Conservation (phyloP, 164 flowering plant species). For the Taxillus chinensis region DNA sequence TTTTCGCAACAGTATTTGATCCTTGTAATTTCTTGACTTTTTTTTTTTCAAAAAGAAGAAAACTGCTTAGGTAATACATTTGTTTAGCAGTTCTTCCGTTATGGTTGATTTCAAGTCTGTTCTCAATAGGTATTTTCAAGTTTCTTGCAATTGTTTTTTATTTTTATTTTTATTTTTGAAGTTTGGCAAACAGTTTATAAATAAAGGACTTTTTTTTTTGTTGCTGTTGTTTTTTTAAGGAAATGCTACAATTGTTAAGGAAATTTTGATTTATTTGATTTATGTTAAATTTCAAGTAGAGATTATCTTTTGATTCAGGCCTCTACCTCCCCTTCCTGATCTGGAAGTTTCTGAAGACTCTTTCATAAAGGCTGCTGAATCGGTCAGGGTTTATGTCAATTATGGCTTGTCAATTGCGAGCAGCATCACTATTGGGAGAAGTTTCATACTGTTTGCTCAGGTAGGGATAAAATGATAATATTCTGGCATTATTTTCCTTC, state of each 20-base stretch:
- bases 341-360: constrained; percentile 62
- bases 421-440: constrained; percentile 54
- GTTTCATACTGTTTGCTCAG: constrained; percentile 47
- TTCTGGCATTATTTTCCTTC: background rate
- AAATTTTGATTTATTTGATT: background rate
- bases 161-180: background rate
- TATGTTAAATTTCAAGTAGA: too few species aligned
- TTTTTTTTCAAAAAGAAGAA: too few species aligned
- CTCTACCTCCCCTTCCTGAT: constrained; percentile 82
- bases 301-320: constrained; percentile 30
- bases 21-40: too few species aligned
- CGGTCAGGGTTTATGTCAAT: constrained; percentile 38
- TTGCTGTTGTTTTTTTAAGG: too few species aligned
- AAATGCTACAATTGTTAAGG: background rate
- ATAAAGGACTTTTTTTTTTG: too few species aligned
- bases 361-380: constrained; percentile 33
- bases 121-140: background rate
- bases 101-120: too few species aligned
- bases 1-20: too few species aligned
- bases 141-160: background rate
- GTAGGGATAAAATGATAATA: constrained; percentile 15
- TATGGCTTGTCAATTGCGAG: constrained; percentile 41
- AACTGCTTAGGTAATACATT: too few species aligned
- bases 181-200: too few species aligned
- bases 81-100: too few species aligned